phyloP scores from a whole-genome alignment of 495 filamentous ascomycete species.

The Venustampulla echinocandica region DNA sequence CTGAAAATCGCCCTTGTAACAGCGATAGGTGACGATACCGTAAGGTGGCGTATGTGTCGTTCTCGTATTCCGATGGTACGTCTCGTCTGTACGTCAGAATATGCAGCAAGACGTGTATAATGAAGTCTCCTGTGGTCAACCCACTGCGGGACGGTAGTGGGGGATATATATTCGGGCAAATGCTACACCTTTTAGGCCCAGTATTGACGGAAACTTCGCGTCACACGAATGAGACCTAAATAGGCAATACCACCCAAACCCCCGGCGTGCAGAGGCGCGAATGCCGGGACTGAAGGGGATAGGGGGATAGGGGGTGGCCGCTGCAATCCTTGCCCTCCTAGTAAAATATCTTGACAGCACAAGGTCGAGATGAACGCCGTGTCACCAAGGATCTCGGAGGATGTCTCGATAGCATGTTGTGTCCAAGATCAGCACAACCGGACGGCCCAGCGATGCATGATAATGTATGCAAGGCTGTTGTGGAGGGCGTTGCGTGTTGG shows the following conservation, averaged over 20 bases:
- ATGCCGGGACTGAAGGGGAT: constrained; percentile 6
- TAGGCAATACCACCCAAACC: constrained; percentile 9
- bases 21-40: neutral
- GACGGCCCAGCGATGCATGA: constrained; percentile 10
- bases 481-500: constrained; percentile 6
- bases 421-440: constrained; percentile 17
- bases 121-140: neutral
- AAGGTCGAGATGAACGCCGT: constrained; percentile 4
- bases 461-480: constrained; percentile 20
- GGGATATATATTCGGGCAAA: constrained; percentile 4
- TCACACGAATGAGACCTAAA: constrained; percentile 7
- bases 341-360: neutral
- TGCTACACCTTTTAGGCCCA: neutral
- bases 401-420: constrained; percentile 16
- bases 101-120: constrained; percentile 14
- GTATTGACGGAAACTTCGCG: neutral
- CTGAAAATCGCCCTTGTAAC: neutral
- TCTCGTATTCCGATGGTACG: neutral
- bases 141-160: neutral
- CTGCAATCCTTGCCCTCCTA: constrained; percentile 19
- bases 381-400: constrained; percentile 12
- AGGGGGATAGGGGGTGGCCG: constrained; percentile 19
- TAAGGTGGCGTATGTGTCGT: constrained; percentile 2
- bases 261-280: constrained; percentile 3
- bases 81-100: constrained; percentile 16